Percentiles rank a stretch among this genome's conserved stretches.
Evolutionary conservation across 1,284 basidiomycete species (phyloP).

Genomic region (Rhodotorula mucilaginosa): DNA sequence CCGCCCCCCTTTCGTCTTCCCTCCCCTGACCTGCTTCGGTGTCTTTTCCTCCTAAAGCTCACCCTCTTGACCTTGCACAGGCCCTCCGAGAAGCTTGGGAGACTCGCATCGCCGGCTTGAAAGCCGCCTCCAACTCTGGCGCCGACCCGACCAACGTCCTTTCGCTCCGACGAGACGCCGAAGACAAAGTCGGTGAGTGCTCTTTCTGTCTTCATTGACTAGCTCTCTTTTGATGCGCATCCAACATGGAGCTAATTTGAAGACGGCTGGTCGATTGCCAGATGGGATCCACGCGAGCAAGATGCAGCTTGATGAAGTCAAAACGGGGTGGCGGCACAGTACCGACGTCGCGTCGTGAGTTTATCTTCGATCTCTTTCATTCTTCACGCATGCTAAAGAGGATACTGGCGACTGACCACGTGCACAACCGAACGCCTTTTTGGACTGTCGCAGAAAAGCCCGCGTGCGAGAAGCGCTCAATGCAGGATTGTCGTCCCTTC

Average conservation of each 20-base stretch:
- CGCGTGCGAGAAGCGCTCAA: constrained; percentile 39
- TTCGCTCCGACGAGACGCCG: constrained; percentile 11
- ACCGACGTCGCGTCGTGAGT: constrained; percentile 34
- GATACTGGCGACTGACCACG: no score
- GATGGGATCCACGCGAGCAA: constrained; percentile 37
- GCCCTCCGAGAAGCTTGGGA: constrained; percentile 37
- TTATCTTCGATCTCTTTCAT: not conserved
- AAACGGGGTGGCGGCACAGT: constrained; percentile 33
- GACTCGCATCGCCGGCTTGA: constrained; percentile 14
- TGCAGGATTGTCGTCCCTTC: constrained; percentile 26
- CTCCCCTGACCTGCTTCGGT: no score
- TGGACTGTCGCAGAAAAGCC: constrained; percentile 18
- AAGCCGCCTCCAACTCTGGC: constrained; percentile 19
- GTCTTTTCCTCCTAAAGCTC: no score
- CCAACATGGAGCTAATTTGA: no score
- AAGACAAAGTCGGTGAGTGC: constrained; percentile 32
- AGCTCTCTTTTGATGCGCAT: no score
- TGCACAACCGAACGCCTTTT: no score
- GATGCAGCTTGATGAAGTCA: constrained; percentile 35
- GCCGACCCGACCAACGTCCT: constrained; percentile 28
- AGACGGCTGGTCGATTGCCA: no score
- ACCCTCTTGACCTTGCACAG: no score
- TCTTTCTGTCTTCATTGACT: no score
- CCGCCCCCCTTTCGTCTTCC: no score
- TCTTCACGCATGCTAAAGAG: no score